Evolutionary conservation across 1,284 basidiomycete genomes (phyloP).

Genomic region (Microbotryomycetes sp.): DNA sequence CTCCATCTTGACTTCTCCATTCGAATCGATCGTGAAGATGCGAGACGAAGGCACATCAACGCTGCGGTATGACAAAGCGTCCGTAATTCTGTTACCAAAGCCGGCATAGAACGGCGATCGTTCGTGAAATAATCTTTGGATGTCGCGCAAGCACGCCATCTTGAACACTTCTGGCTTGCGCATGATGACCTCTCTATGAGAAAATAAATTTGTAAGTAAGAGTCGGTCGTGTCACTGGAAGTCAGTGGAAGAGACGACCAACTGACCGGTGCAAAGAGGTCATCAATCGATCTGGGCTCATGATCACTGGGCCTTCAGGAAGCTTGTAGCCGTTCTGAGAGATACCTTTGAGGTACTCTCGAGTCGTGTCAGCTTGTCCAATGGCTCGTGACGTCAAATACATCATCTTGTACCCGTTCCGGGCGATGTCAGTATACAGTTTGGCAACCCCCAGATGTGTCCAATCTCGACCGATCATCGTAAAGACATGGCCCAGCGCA

Average conservation of each 20-base stretch:
- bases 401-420: conserved; percentile 98
- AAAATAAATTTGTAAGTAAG: conserved; percentile 4
- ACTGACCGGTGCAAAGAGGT: conserved; percentile 83
- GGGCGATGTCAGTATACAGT: conserved; percentile 87
- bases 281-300: conserved; percentile 96
- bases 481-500: conserved; percentile 93
- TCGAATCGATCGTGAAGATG: conserved; percentile 96
- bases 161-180: conserved; percentile 99
- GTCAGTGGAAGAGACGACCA: conserved; percentile 5
- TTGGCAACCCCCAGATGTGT: conserved; percentile 97
- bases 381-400: conserved; percentile 97
- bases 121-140: conserved; percentile 79
- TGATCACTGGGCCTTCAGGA: conserved; percentile 96
- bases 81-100: conserved; percentile 97
- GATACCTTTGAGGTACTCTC: conserved; percentile 91
- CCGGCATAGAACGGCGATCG: conserved; percentile 83
- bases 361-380: conserved; percentile 93
- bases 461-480: conserved; percentile 99
- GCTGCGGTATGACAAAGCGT: conserved; percentile 91
- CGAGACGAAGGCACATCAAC: conserved; percentile 90
- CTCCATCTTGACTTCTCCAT: conserved; percentile 96
- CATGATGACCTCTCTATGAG: conserved; percentile 84
- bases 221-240: background rate
- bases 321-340: conserved; percentile 92
- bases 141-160: conserved; percentile 97